Evolutionary conservation across 2,329 filamentous ascomycete genomes (phyloP), one percentile per base, ranked within the genome.

Genomic region (Beauveria caledonica): DNA sequence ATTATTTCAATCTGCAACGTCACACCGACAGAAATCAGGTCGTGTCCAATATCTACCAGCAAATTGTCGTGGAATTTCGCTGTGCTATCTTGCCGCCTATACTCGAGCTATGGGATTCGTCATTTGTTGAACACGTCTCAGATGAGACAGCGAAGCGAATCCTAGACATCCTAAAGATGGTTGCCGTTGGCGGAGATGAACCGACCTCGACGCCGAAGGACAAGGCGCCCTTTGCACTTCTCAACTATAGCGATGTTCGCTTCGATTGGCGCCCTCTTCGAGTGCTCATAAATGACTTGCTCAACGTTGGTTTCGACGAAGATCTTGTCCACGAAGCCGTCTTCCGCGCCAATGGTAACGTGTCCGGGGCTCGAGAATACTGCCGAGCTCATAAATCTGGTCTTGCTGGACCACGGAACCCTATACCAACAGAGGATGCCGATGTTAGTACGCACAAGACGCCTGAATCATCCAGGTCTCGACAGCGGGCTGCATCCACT

Each of bases 61-160:
- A 97, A 67, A 88, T 97, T 60, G 77, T 97, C 15, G 86, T 97
- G 6, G 93, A 97, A 71, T 75, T 97, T 46, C 87, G 94, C 46
- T 85, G 89, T 74, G 84, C 86, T 27, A 84, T 97, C 27, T 76
- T 97, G 15, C 90, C 92, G 0, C 84, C 88, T 50, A 82, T 94
- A 45, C 82, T 83, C 60, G 82, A 86, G 51, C 82, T 97, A 29
- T 99, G 94, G 95, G 86, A 90, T 65, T 95, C 92, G 1, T 79
- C 85, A 27, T 84, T 96, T 52, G 84, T 94, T 19, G 91, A 96
- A 66, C 92, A 90, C 67, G 84, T 91, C 1, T 86, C 89, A 3
- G 87, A 86, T 25, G 81, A 86, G 23, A 88, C 92, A 46, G 84
- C 94, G 19, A 89, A 90, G 66, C 87, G 86, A 58, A 78, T 96